A percentile compares a stretch with the other conserved stretches of the same genome.
phyloP scores from a whole-genome alignment of 2,329 filamentous ascomycete species.

The Exserohilum turcica region DNA sequence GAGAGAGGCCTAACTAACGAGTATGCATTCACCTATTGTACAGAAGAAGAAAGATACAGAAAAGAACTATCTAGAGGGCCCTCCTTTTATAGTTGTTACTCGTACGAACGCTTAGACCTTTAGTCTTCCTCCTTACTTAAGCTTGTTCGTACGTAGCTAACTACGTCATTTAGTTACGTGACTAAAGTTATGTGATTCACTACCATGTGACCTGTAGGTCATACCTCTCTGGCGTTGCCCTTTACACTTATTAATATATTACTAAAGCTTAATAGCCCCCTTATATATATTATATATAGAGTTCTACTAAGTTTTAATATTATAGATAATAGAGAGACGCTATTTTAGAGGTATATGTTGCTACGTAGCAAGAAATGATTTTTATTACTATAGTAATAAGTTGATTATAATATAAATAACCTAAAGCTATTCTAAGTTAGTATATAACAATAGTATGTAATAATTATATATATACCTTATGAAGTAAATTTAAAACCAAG shows the following conservation, averaged over 20 bases:
- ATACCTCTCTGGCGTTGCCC: too few relatives aligned
- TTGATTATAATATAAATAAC: not conserved
- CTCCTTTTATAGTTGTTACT: too few relatives aligned
- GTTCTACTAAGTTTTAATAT: too few relatives aligned
- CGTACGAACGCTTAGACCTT: too few relatives aligned
- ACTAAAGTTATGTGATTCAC: too few relatives aligned
- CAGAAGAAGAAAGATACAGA: too few relatives aligned
- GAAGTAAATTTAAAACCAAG: not conserved
- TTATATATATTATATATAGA: slow-evolving; percentile 13
- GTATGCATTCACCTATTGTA: too few relatives aligned
- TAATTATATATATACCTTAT: not conserved
- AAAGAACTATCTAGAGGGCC: too few relatives aligned
- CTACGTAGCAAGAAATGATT: not conserved
- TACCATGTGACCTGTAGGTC: too few relatives aligned
- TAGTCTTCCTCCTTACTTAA: not conserved
- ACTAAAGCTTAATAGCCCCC: slow-evolving; percentile 5
- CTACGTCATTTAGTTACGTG: slow-evolving; percentile 12
- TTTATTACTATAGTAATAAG: not conserved
- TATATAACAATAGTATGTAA: too few relatives aligned
- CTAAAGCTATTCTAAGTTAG: not conserved
- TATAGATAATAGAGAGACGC: not conserved
- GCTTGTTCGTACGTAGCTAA: not conserved
- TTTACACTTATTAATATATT: slow-evolving; percentile 17
- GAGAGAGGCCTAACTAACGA: too few relatives aligned
- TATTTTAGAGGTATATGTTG: not conserved